Percentiles rank a stretch among this genome's conserved stretches.
Evolutionary conservation across 2,329 filamentous ascomycete genomes (phyloP).

Genomic region (Talaromyces sp.): DNA sequence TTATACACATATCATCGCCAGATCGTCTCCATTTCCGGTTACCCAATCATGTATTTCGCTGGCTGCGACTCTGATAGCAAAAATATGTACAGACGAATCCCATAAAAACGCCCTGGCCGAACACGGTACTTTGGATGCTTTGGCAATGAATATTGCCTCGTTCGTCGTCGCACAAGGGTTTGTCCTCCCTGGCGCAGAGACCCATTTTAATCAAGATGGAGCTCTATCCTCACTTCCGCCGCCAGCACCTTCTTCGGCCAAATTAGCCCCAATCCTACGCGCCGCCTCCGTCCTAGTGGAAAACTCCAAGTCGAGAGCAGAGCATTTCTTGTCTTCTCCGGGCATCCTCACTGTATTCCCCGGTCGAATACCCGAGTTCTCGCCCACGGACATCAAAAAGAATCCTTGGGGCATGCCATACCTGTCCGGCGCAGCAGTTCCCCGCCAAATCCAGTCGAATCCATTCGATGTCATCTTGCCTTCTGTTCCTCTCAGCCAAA

Average conservation of each 20-base stretch:
- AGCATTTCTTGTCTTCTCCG: slow-evolving; percentile 63
- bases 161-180: slow-evolving; percentile 64
- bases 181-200: slow-evolving; percentile 60
- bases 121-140: slow-evolving; percentile 67
- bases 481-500: slow-evolving; percentile 30
- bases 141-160: slow-evolving; percentile 67
- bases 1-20: slow-evolving; percentile 60
- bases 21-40: slow-evolving; percentile 47
- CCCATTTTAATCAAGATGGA: slow-evolving; percentile 49
- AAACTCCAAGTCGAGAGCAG: slow-evolving; percentile 71
- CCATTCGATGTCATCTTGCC: slow-evolving; percentile 64
- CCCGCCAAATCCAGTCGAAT: slow-evolving; percentile 43
- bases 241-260: slow-evolving; percentile 53
- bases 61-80: slow-evolving; percentile 47
- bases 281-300: slow-evolving; percentile 71
- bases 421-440: slow-evolving; percentile 45
- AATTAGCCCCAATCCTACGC: slow-evolving; percentile 65
- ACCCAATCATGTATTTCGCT: slow-evolving; percentile 46
- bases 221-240: slow-evolving; percentile 54
- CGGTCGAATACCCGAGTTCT: slow-evolving; percentile 46
- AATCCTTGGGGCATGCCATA: slow-evolving; percentile 51
- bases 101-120: slow-evolving; percentile 69
- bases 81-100: slow-evolving; percentile 61
- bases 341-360: slow-evolving; percentile 65
- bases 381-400: slow-evolving; percentile 43